Base-by-base conservation (phyloP, 257 asterid genomes). In the Petunia axillaris region DNA sequence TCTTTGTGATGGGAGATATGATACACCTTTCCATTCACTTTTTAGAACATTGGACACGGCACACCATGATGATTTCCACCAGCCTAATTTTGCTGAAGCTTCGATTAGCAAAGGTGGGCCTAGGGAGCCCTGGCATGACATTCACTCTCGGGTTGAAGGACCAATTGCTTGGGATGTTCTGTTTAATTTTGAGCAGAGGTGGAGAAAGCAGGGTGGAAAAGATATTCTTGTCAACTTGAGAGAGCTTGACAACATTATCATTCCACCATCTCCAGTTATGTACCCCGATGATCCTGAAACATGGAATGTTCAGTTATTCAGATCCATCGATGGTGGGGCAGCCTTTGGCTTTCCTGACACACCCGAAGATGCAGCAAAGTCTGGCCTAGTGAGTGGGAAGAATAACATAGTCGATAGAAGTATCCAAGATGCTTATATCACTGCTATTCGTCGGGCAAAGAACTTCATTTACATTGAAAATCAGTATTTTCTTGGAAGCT, bases 301-400 rank as follows among this genome's bases (percentile, higher is more conserved):
- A 9, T 94, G 97, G 98, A 90, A 91, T 68, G 97, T 94, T 63
- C 97, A 94, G n/a, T 80, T 94, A 15, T 94, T 94, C 63, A 79
- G 98, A 52, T 94, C 98, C 2, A 94, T 92, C 2, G 98, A 94
- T 75, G 98, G 97, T n/a, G 97, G 97, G 68, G 97, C 98, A 4
- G 98, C 95, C 4, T 94, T 92, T 71, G 98, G 95, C 36, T 92
- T 94, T 86, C 97, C 98, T 0, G 97, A 92, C 50, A 81, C 85
- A 3, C 97, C 97, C 0, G 97, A 94, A 65, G 96, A 88, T 55
- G 97, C 98, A 0, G 95, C 92, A 35, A 87, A 78, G 41, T 84
- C 97, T 0, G 98, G 97, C 54, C 92, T 94, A 38, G 91, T 94
- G 25, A 92, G 97, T 58, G 98, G 98, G 8, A 94, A 92, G 81